A percentile compares a stretch with the other conserved stretches of the same genome.
phyloP scores from a whole-genome alignment of 2,329 filamentous ascomycete species.

The Pseudocercospora ulei region DNA sequence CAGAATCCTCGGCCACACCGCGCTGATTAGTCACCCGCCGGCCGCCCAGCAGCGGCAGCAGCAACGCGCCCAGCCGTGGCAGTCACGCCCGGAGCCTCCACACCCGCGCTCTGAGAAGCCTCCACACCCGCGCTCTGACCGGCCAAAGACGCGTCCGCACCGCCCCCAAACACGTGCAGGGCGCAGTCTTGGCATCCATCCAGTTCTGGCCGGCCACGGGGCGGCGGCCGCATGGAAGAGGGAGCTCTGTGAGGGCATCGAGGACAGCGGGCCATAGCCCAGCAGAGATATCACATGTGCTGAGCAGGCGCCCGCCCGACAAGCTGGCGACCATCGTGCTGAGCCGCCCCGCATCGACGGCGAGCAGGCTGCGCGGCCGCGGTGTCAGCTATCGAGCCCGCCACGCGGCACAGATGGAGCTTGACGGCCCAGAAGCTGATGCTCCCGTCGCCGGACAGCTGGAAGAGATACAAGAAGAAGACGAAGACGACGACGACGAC shows the following conservation, averaged over 20 bases:
- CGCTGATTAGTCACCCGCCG: conserved; percentile 20
- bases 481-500: conserved; percentile 29
- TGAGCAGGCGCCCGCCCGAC: conserved; percentile 15
- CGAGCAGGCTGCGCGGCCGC: conserved; percentile 31
- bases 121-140: conserved; percentile 3
- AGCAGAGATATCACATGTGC: conserved; percentile 19
- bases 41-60: conserved; percentile 9
- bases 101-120: conserved; percentile 5
- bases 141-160: conserved; percentile 18
- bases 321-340: conserved; percentile 33
- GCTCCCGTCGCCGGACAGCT: conserved; percentile 27
- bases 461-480: conserved; percentile 24
- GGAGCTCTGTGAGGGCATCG: conserved; percentile 6
- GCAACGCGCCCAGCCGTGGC: conserved; percentile 12
- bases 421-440: conserved; percentile 25
- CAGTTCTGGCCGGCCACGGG: conserved; percentile 10
- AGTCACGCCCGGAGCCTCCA: conserved; percentile 1
- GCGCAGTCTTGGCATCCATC: conserved; percentile 16
- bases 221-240: conserved; percentile 10
- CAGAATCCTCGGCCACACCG: conserved; percentile 5
- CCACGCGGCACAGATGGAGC: conserved; percentile 21
- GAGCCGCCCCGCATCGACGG: conserved; percentile 30
- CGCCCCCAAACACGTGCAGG: conserved; percentile 15
- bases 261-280: conserved; percentile 6
- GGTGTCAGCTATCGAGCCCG: conserved; percentile 30